Base-by-base conservation (phyloP, 805 yeast species). In the Sporopachydermia quercuum region DNA sequence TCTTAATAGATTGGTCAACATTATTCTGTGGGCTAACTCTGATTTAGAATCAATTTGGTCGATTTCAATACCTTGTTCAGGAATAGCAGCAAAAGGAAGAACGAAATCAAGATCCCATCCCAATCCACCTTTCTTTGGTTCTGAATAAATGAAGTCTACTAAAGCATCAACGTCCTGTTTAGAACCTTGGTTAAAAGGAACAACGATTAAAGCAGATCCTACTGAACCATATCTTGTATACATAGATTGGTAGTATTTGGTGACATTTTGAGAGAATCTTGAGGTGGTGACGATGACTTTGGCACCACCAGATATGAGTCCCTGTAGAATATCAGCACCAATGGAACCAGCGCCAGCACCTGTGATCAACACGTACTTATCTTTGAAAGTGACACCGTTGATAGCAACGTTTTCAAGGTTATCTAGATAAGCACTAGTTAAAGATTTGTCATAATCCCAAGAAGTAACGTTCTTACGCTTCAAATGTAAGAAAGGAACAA, bases 301-400 rank as follows among this genome's bases (percentile, higher is more conserved):
- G 37, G 98, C 97, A 70, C 99, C 99, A 65, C 98, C 98, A 55
- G 89, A 77, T 42, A 91, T 69, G 57, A 91, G 70, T 48, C 98
- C 98, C 66, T 84, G 93, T 57, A 91, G 70, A 50, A 91, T 74
- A 63, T 91, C 96, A 45, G 96, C 96, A 66, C 97, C 98, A 56
- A 91, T 91, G 39, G 98, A 91, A 41, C 97, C 98, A 38, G 84
- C 87, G 70, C 98, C 98, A 39, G 97, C 97, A 70, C 98, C 98
- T 38, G 98, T 91, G 49, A 91, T 70, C 54, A 91, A 73, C 39
- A 87, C 96, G 49, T 78, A 77, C 63, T 86, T 91, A 59, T 76
- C 84, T 59, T 78, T 76, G 69, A 78, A 91, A 34, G 95, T 74
- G 42, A 86, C 72, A 66, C 98, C 98, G 52, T 87, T 91, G 47